These are phyloP conservation scores for Botryotinia globosa DNA, from an alignment of 2,329 filamentous ascomycete species.

Conservation along the genomic window DNA sequence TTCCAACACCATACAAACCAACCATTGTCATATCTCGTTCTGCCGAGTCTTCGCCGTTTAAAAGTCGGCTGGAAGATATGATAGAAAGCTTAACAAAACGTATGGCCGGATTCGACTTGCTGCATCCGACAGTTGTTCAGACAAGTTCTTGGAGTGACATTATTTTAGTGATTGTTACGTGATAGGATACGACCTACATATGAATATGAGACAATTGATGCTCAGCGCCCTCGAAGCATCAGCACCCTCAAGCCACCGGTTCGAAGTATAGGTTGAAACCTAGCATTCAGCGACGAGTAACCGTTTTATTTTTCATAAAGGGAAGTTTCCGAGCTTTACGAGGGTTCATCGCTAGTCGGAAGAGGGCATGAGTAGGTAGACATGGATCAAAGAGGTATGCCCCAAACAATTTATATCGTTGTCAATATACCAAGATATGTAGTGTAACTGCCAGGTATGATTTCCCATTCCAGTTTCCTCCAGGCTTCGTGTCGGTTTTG, in stretches of 20 bases:
- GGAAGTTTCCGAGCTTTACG: not conserved
- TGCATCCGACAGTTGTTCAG: not conserved
- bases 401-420: not conserved
- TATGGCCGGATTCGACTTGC: not conserved
- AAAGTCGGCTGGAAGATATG: not conserved
- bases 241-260: not conserved
- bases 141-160: not conserved
- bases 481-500: not conserved
- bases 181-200: not conserved
- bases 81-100: not conserved
- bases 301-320: not conserved
- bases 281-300: not conserved
- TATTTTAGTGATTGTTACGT: not conserved
- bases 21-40: not conserved
- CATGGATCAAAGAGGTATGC: not conserved
- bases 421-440: not conserved
- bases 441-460: not conserved
- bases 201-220: not conserved
- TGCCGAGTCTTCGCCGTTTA: not conserved
- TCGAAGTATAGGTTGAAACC: not conserved
- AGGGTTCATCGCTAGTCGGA: too few relatives aligned
- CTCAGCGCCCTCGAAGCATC: not conserved
- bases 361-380: not conserved
- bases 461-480: too few relatives aligned
- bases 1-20: not conserved